Percentiles rank a stretch among this genome's conserved stretches.
phyloP scores from a whole-genome alignment of 495 filamentous ascomycete genomes.

The Podospora fimiseda region DNA sequence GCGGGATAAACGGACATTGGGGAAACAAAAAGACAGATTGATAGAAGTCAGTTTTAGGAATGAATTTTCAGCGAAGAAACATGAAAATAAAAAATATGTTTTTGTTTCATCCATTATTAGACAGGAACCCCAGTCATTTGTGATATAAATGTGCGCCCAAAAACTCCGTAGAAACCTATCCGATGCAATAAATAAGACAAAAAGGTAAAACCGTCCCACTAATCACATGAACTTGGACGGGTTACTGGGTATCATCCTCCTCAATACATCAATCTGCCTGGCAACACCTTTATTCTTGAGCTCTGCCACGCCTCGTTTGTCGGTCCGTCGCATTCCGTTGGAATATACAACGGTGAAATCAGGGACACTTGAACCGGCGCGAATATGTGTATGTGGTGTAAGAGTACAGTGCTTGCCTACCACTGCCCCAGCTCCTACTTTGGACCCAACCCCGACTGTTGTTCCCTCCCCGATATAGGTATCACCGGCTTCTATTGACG shows the following conservation, averaged over 20 bases:
- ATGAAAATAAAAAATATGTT: too few species aligned
- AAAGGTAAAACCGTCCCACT: not conserved
- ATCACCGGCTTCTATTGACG: conserved; percentile 54
- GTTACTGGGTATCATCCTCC: conserved; percentile 57
- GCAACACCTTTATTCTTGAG: conserved; percentile 50
- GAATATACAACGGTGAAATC: conserved; percentile 65
- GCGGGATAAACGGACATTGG: too few species aligned
- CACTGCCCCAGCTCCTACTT: conserved; percentile 54
- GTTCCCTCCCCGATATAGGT: conserved; percentile 55
- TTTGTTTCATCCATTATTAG: too few species aligned
- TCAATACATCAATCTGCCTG: conserved; percentile 57
- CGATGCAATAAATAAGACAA: not conserved
- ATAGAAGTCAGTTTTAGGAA: too few species aligned
- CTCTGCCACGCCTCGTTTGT: conserved; percentile 49
- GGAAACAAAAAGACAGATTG: too few species aligned
- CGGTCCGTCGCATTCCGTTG: conserved; percentile 48
- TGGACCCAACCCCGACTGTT: conserved; percentile 54
- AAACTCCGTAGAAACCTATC: not conserved
- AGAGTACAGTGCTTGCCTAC: conserved; percentile 57
- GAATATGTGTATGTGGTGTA: conserved; percentile 45
- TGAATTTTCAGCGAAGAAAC: too few species aligned
- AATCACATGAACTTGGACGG: conserved; percentile 50
- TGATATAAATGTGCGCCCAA: too few species aligned
- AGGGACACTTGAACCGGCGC: conserved; percentile 47
- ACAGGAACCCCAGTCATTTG: too few species aligned